Conservation (phyloP, 768 basidiomycete genomes). For the Pisolithus tinctorius region DNA sequence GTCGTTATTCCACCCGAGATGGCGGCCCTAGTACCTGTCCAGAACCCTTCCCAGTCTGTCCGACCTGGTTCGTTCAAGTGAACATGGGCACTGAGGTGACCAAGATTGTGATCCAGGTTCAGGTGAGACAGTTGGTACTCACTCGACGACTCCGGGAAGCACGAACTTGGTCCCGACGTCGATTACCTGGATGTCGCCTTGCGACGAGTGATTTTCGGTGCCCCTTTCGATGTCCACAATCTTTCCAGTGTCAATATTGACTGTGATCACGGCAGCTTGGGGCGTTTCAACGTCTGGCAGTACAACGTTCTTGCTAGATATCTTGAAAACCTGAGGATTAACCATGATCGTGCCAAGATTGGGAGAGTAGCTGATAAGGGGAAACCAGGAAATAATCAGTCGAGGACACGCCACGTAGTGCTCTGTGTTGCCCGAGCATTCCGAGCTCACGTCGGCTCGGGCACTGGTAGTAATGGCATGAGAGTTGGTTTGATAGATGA, state of each 20-base stretch:
- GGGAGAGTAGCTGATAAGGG: too few species aligned
- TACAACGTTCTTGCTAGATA: constrained; percentile 52
- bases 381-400: too few species aligned
- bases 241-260: constrained; percentile 52
- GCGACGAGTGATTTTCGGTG: constrained; percentile 15
- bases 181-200: constrained; percentile 33
- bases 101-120: not conserved
- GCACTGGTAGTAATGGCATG: too few species aligned
- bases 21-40: constrained; percentile 86
- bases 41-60: constrained; percentile 92
- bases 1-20: constrained; percentile 93
- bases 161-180: constrained; percentile 54
- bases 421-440: too few species aligned
- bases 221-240: constrained; percentile 43
- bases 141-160: constrained; percentile 82
- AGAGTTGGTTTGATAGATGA: too few species aligned
- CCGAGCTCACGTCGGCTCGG: too few species aligned
- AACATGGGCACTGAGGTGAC: constrained; percentile 66
- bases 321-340: constrained; percentile 25
- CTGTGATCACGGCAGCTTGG: constrained; percentile 59
- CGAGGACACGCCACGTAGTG: too few species aligned
- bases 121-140: not conserved
- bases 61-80: constrained; percentile 93
- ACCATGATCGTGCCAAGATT: not conserved
- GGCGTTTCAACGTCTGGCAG: constrained; percentile 44